Base-by-base conservation (phyloP, 148 eudicot species). In the Rhododendron kiyosumense region DNA sequence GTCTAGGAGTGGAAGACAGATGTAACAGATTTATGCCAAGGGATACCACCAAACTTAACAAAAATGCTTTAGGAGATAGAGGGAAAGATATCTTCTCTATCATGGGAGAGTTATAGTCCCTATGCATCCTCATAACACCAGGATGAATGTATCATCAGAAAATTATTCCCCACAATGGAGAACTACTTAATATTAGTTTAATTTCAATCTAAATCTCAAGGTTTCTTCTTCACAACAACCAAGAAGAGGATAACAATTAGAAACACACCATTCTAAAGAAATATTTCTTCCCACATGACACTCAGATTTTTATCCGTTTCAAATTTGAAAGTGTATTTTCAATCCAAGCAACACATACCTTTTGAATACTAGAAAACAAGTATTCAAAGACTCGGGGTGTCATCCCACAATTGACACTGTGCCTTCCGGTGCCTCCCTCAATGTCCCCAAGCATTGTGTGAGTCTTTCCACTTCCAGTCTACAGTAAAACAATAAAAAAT, bases 381-480 rank as follows among this genome's bases (percentile, higher is more conserved):
- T 93, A 94, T 86, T 97, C 99, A 84, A 97, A 97, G 20, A 97
- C 98, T 88, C 99, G 91, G 54, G 99, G 99, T 5, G 99, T 97
- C 99, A 97, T 97, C 76, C 99, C 99, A 87, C 98, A 94, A 69
- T 97, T 95, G 61, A 94, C 98, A 87, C 99, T 95, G 74, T 97
- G 95, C 88, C 99, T 92, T 88, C 99, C 86, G 78, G 98, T 93
- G 79, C 99, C 99, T 85, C 93, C 98, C 87, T 97, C 99, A 63
- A 97, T 93, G 83, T 97, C 99, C 82, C 83, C 81, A n/a, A 78
- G 81, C 81, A 78, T 78, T 78, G 81, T 78, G 57, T 78, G 81
- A 78, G 81, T 78, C 57, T 78, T 78, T 46, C 81, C 81, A 26
- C 81, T 78, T 85, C 87, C 87, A 30, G 87, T 85, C 87, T 85